These are phyloP conservation scores for Blyttiomyces sp. DNA, from an alignment of 371 early-diverging fungal species.

Conservation along the genomic window DNA sequence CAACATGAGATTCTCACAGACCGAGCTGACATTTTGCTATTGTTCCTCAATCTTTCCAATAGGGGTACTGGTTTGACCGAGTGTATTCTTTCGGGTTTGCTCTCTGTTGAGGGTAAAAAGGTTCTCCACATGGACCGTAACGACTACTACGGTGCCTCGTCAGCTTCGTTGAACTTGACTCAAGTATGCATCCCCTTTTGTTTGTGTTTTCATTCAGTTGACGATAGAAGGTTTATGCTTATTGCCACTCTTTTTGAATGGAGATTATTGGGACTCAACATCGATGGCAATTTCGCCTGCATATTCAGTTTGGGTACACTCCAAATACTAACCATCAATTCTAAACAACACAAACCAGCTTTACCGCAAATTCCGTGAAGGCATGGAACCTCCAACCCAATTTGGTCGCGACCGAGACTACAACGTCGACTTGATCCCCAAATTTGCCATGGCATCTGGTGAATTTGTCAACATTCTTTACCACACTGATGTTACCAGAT, in stretches of 20 bases:
- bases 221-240: background rate
- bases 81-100: conserved; percentile 96
- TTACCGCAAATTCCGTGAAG: conserved; percentile 82
- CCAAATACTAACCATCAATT: background rate
- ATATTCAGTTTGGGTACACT: no score
- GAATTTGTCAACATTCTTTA: conserved; percentile 62
- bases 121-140: conserved; percentile 96
- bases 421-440: conserved; percentile 98
- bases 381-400: conserved; percentile 58
- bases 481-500: conserved; percentile 97
- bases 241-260: no score
- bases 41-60: conserved; percentile 33
- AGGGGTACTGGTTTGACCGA: conserved; percentile 99
- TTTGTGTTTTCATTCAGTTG: background rate
- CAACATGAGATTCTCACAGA: no score
- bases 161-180: conserved; percentile 28
- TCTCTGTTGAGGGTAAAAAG: conserved; percentile 97
- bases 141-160: conserved; percentile 68
- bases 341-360: conserved; percentile 59
- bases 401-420: conserved; percentile 94
- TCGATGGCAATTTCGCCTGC: no score
- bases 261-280: no score
- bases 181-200: conserved; percentile 13
- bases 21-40: no score
- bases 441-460: conserved; percentile 98